Evolutionary conservation across 1,139 yeast genomes (phyloP), one percentile per base, ranked within the genome.

Genomic region (Blastobotrys arbuscula): DNA sequence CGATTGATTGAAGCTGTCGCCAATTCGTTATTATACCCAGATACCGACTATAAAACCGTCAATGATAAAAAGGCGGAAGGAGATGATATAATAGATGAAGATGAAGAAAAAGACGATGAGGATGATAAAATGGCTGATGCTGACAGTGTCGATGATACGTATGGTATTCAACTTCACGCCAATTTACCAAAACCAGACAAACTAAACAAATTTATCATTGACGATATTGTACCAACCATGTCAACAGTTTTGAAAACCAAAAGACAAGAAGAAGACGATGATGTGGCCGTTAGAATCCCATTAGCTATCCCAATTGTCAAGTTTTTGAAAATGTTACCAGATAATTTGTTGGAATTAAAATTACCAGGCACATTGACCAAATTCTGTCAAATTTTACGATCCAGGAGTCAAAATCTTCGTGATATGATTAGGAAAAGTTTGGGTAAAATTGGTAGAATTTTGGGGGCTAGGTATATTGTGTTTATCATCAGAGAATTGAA

Each of bases 331-430:
- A 80, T 88, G 51, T 72, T 92, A 41, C 73, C 85, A 0, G 74
- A 75, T 13, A 81, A 79, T 0, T 70, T 73, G 40, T 69, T 85
- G 39, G 76, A 75, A 24, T 63, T 73, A 8, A 79, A 81, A 47
- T 74, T 92, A 26, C 96, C 97, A 0, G 94, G 95, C 35, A 76
- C 85, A 21, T 72, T 92, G 57, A 87, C 96, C 0, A 81, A 82
- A 53, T 75, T 89, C 19, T 89, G 96, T 65, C 97, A 92, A 64
- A 84, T 88, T 40, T 73, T 92, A 65, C 78, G 97, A 57, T 82
- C 95, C 26, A 79, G 89, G 61, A 80, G 92, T 2, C 96, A 88
- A 65, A 96, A 85, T 52, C 72, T 90, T 47, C 81, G 99, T 69
- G 97, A 92, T 61, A 81, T 88, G 10, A 82, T 88, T 10, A 78